Evolutionary conservation across 441 rosid genomes (phyloP), one percentile per base, ranked within the genome.

Genomic region (Iberis amara): DNA sequence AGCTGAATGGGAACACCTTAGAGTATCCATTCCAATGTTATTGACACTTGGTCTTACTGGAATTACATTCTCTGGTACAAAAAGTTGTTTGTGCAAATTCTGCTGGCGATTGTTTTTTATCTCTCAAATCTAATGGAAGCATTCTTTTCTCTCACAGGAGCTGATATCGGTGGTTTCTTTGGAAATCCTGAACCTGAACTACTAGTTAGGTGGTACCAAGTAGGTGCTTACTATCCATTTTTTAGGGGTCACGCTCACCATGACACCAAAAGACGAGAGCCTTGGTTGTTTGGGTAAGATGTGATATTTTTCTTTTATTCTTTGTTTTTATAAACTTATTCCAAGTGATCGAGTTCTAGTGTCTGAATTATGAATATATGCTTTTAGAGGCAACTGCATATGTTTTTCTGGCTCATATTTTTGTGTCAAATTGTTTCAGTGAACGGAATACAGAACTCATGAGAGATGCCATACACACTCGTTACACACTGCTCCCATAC

Each of bases 231-330:
- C 66, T 94, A 94, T 69, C 96, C 99, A 56, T 94, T 94, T 78
- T 94, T 89, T 69, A 82, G 99, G 73, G 97, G 67, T 3, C 99
- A 94, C 76, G 95, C 99, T 40, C 99, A 94, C 74, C 97, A 85
- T 46, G 99, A 94, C 72, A 89, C 97, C 14, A 94, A 80, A 73
- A 76, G 99, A 75, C 85, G 99, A 47, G 99, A 94, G 55, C 99
- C 97, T 64, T 94, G 97, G 97, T 66, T 85, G 61, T 89, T 89
- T 61, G 99, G 99, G 99, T 94, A 83, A 69, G 65, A 15, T 40
- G 58, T 48, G 63, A 55, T 42, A 47, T 55, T 14, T 1, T 24
- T 0, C 68, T 23, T 13, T 7, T 33, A 1, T 14, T 18, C 45
- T 41, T 11, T 39, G 5, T 11, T 38, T 3, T 8, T 8, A 9